Evolutionary conservation across 2,329 filamentous ascomycete genomes (phyloP), one percentile per base, ranked within the genome.

Genomic region (Pleomassaria siparia): DNA sequence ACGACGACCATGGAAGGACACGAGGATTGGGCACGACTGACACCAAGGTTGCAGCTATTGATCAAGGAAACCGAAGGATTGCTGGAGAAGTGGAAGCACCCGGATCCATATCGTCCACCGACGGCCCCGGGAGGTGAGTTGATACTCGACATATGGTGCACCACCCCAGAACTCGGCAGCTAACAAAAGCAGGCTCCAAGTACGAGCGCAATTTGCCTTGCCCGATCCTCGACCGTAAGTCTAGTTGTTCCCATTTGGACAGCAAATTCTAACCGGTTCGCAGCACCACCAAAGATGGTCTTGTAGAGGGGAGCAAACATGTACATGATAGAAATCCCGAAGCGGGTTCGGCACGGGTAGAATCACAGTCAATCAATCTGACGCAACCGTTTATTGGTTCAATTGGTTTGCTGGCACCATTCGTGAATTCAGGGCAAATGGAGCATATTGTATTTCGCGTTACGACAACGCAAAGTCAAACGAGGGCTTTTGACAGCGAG

Each of bases 31-130:
- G 12, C 36, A 44, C 35, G 20, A 43, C 64, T 69, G 51, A 69
- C 46, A 22, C 49, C 55, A 33, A 32, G 25, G n/a, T 26, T 30
- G 41, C 57, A 99, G 94, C 84, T 84, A 41, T 74, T 99, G 49
- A 80, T 97, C 57, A 83, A 85, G 53, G 91, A 96, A 75, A 92
- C 94, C 4, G 91, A 97, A 73, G 87, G 87, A 60, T 71, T 96
- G 49, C 77, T 99, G 54, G 84, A 94, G 65, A 88, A 86, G 72
- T 99, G 92, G 92, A 97, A 97, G 76, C 94, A 99, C 68, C 94
- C 94, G 3, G 94, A 99, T 71, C 91, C 94, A 25, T 97, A 96
- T 71, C 79, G 83, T 60, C 83, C 87, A 56, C 94, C 94, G 12
- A 95, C 90, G 33, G 92, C 94, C 30, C 94, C 94, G 10, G 94